Evolutionary conservation across 345 rosid genomes (phyloP).

Genomic region (Populus deltoides): DNA sequence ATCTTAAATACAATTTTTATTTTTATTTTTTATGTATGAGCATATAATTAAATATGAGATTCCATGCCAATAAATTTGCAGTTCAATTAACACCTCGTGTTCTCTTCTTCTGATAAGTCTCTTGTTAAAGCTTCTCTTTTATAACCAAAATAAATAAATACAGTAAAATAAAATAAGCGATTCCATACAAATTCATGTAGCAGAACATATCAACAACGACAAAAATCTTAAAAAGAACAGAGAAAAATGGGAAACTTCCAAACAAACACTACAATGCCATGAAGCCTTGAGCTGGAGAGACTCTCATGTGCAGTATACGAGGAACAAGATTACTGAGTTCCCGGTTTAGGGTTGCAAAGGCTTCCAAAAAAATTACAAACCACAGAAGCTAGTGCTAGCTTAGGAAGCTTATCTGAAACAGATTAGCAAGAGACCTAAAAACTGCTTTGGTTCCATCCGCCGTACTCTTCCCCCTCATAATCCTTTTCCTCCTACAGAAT

Average conservation of each 20-base stretch:
- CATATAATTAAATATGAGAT: not conserved
- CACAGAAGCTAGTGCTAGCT: not conserved
- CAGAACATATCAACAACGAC: not conserved
- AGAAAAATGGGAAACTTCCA: not conserved
- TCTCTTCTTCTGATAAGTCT: too few species aligned
- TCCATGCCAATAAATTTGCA: not conserved
- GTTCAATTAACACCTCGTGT: too few species aligned
- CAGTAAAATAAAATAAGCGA: too few species aligned
- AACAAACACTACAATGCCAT: not conserved
- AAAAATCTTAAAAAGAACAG: not conserved
- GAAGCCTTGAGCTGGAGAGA: not conserved
- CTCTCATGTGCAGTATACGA: not conserved
- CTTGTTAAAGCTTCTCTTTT: too few species aligned
- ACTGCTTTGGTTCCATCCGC: conserved; percentile 78
- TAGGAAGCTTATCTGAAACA: not conserved
- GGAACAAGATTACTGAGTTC: not conserved
- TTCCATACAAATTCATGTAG: not conserved
- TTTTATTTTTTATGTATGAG: not conserved
- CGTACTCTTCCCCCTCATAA: conserved; percentile 39
- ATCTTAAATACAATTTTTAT: too few species aligned
- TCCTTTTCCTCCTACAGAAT: conserved; percentile 33
- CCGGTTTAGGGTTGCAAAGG: not conserved
- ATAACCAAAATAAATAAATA: too few species aligned
- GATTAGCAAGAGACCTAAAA: conserved; percentile 6
- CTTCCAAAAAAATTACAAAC: not conserved